Percentiles rank a stretch among this genome's conserved stretches.
phyloP scores from a whole-genome alignment of 306 rosid genomes.

The Prosopis cineraria region DNA sequence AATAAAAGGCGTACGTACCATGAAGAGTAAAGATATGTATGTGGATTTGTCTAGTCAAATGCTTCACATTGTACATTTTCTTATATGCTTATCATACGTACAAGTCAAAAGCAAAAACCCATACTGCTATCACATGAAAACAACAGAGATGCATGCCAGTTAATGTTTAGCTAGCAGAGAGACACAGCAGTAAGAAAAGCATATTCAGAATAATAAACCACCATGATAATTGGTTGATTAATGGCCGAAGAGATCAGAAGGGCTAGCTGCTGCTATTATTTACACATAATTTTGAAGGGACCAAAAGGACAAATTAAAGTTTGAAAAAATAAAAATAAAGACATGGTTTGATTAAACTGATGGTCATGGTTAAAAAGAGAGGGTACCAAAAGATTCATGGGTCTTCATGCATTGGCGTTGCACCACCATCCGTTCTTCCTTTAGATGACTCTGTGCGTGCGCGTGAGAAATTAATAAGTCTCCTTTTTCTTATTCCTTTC shows the following conservation, averaged over 20 bases:
- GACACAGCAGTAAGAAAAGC: conserved; percentile 13
- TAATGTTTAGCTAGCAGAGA: background rate
- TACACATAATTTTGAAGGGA: conserved; percentile 57
- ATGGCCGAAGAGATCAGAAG: background rate
- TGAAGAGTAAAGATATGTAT: background rate
- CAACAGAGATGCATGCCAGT: conserved; percentile 12
- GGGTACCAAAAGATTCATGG: conserved; percentile 42
- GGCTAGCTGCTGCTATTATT: conserved; percentile 47
- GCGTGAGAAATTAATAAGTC: conserved; percentile 17
- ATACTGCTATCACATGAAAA: background rate
- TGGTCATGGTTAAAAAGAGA: conserved; percentile 53
- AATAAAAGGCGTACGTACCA: conserved; percentile 26
- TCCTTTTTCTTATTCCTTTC: conserved; percentile 8
- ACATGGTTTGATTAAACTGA: conserved; percentile 47
- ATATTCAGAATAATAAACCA: conserved; percentile 17
- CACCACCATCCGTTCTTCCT: conserved; percentile 20
- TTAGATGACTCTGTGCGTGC: conserved; percentile 13
- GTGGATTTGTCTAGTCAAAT: conserved; percentile 19
- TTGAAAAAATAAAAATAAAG: background rate
- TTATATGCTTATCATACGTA: conserved; percentile 14
- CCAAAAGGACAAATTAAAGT: conserved; percentile 4
- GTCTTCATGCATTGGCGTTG: conserved; percentile 50
- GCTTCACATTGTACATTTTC: conserved; percentile 35
- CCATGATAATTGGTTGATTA: background rate
- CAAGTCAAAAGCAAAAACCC: conserved; percentile 35